Conservation (phyloP, 2,329 filamentous ascomycete species). For the Fusarium transvaalense region DNA sequence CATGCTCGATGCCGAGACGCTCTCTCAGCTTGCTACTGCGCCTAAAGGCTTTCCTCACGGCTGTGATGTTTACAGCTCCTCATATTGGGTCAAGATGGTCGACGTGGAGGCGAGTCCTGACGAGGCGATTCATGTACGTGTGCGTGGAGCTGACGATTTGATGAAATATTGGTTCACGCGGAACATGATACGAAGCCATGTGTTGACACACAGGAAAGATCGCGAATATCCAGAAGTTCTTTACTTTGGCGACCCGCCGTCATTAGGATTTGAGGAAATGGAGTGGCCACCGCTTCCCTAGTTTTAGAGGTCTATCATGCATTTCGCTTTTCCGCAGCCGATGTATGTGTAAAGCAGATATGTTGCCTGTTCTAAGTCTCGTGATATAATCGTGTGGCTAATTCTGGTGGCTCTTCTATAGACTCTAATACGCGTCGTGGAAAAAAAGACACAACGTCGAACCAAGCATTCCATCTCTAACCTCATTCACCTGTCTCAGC, state of each 20-base stretch:
- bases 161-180: not conserved
- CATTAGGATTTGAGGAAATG: fast-evolving
- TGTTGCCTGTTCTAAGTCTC: too few species aligned
- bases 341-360: not conserved
- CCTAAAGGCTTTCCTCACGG: not conserved
- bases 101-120: not conserved
- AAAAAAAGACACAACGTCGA: too few species aligned
- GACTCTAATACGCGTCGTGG: too few species aligned
- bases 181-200: not conserved
- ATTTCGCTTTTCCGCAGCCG: not conserved
- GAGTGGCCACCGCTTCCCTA: not conserved
- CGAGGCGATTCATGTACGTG: not conserved
- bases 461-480: too few species aligned
- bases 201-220: not conserved
- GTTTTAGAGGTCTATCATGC: not conserved
- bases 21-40: not conserved
- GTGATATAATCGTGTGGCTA: too few species aligned
- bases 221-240: not conserved
- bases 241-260: not conserved
- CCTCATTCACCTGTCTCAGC: too few species aligned
- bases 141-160: not conserved
- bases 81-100: not conserved
- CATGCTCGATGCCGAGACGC: not conserved
- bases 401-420: too few species aligned
- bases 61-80: not conserved